phyloP scores from a whole-genome alignment of 805 yeast species.

The Groenewaldozyma salmanticensis region DNA sequence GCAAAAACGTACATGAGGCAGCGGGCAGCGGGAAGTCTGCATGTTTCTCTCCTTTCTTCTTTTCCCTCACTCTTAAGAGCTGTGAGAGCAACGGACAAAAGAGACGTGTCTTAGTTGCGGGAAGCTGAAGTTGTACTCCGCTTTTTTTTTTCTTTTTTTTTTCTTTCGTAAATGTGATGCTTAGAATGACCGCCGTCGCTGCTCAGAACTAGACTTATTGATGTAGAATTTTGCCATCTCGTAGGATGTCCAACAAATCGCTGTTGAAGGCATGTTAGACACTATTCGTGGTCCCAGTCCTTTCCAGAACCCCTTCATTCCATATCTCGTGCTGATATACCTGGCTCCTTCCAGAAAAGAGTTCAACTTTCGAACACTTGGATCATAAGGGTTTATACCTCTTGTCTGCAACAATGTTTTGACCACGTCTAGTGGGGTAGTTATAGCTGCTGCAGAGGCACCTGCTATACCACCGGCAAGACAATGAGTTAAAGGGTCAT shows the following conservation, averaged over 20 bases:
- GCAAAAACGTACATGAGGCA: too few relatives aligned
- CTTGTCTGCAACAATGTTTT: constrained; percentile 86
- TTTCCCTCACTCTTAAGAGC: too few relatives aligned
- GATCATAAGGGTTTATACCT: constrained; percentile 23
- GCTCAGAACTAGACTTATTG: constrained; percentile 1
- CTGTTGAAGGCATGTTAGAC: constrained; percentile 91
- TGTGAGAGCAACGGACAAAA: too few relatives aligned
- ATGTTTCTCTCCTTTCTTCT: too few relatives aligned
- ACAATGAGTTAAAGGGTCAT: constrained; percentile 89
- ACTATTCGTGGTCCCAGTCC: constrained; percentile 88
- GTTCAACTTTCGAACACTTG: constrained; percentile 41
- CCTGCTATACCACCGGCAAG: constrained; percentile 91
- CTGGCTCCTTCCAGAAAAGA: constrained; percentile 64
- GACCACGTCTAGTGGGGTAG: constrained; percentile 90
- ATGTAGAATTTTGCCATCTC: constrained; percentile 86
- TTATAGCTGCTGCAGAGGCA: constrained; percentile 88
- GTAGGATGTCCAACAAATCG: constrained; percentile 95
- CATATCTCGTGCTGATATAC: constrained; percentile 42
- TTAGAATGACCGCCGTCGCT: too few relatives aligned
- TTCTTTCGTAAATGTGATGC: too few relatives aligned
- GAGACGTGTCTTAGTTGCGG: too few relatives aligned
- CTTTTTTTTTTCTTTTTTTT: too few relatives aligned
- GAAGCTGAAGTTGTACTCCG: too few relatives aligned
- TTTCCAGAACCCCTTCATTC: constrained; percentile 57
- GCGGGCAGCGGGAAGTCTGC: too few relatives aligned